These are phyloP conservation scores for Trichoderma koningii DNA, from an alignment of 2,329 filamentous ascomycete species.

Conservation along the genomic window DNA sequence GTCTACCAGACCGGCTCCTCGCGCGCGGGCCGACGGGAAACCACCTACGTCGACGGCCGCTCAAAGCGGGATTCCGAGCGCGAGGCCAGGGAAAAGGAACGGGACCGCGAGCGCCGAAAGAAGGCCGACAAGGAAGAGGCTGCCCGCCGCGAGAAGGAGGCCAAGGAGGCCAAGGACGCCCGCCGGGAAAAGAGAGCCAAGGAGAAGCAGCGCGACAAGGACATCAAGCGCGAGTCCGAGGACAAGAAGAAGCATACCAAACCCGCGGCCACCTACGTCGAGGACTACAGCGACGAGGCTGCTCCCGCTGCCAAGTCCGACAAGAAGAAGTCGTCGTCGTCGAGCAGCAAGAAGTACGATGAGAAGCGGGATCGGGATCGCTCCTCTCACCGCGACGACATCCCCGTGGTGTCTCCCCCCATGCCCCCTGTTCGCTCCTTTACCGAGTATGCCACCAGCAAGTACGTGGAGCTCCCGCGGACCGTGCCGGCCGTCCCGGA, in stretches of 20 bases:
- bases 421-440: constrained; percentile 16
- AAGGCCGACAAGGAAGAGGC: constrained; percentile 30
- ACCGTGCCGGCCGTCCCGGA: constrained; percentile 28
- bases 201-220: constrained; percentile 44
- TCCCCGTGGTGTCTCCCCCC: constrained; percentile 29
- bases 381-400: constrained; percentile 41
- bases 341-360: constrained; percentile 45
- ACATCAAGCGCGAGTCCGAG: constrained; percentile 42
- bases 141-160: constrained; percentile 38
- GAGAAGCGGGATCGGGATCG: constrained; percentile 43
- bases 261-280: constrained; percentile 37
- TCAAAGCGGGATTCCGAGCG: constrained; percentile 47
- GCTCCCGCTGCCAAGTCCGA: constrained; percentile 35
- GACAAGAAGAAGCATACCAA: constrained; percentile 43
- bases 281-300: constrained; percentile 40
- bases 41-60: constrained; percentile 51
- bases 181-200: constrained; percentile 41
- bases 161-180: constrained; percentile 36
- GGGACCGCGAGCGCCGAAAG: constrained; percentile 33
- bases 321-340: constrained; percentile 39
- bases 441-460: constrained; percentile 17
- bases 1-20: constrained; percentile 46
- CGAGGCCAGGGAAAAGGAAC: constrained; percentile 41
- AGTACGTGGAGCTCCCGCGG: constrained; percentile 25
- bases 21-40: constrained; percentile 47